Percentiles rank a stretch among this genome's conserved stretches.
Conservation (phyloP, 1,139 yeast genomes). For the Arxiozyma slooffiae region DNA sequence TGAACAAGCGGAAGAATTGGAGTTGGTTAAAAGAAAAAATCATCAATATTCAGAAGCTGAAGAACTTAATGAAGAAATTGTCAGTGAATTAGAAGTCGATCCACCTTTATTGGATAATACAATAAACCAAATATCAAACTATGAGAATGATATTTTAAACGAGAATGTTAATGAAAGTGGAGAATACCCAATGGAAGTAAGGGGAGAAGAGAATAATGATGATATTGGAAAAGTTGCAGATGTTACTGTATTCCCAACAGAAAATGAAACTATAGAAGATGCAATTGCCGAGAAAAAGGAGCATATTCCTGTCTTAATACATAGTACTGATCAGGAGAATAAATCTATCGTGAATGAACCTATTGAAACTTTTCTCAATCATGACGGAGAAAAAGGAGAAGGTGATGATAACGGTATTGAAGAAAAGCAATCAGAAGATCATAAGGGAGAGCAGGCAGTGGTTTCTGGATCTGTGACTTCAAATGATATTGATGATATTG, state of each 20-base stretch:
- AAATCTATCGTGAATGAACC: background rate
- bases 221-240: background rate
- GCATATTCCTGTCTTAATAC: background rate
- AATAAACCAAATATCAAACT: background rate
- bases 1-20: constrained; percentile 14
- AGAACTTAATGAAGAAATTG: constrained; percentile 1
- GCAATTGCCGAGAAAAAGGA: background rate
- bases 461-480: background rate
- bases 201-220: background rate
- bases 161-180: background rate
- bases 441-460: background rate
- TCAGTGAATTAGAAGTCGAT: background rate
- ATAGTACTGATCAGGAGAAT: background rate
- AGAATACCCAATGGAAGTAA: no score
- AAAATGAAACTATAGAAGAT: constrained; percentile 1
- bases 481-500: background rate
- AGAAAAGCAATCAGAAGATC: background rate
- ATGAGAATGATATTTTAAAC: constrained; percentile 1
- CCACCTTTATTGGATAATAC: background rate
- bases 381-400: background rate
- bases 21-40: constrained; percentile 13
- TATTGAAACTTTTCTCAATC: background rate
- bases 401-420: background rate
- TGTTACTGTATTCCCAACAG: background rate
- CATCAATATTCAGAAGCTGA: background rate